A percentile compares a stretch with the other conserved stretches of the same genome.
Conservation (phyloP, 2,329 filamentous ascomycete genomes). For the Arthrobotrys sphaeroides region DNA sequence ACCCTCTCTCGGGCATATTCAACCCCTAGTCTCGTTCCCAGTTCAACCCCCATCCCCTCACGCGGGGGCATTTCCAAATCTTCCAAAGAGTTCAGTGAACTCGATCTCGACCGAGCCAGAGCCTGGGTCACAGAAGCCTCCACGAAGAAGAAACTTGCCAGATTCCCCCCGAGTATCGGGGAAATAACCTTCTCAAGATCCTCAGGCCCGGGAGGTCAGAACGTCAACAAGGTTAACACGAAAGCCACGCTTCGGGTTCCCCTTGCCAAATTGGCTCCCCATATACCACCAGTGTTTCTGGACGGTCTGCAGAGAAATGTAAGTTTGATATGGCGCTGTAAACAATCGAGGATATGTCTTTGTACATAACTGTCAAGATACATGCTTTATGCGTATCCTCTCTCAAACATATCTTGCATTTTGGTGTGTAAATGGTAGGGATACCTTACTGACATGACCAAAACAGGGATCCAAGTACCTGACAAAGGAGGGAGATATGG, state of each 20-base stretch:
- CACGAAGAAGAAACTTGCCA: conserved; percentile 1
- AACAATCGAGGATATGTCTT: not conserved
- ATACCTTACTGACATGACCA: not conserved
- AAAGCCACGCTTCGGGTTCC: conserved; percentile 41
- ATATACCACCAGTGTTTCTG: conserved; percentile 24
- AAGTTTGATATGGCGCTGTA: not conserved
- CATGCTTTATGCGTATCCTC: too few species aligned
- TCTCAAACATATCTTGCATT: too few species aligned
- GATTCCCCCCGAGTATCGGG: conserved; percentile 9
- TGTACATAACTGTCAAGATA: not conserved
- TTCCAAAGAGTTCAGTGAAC: not conserved
- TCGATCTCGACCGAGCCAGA: conserved; percentile 22
- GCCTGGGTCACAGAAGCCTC: not conserved
- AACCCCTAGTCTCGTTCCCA: not conserved
- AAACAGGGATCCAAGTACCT: conserved; percentile 15
- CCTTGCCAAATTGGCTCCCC: conserved; percentile 16
- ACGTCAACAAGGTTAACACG: conserved; percentile 41
- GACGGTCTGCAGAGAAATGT: conserved; percentile 26
- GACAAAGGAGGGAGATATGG: conserved; percentile 13
- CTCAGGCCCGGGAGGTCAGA: conserved; percentile 45
- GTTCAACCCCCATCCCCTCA: not conserved
- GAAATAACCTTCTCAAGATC: conserved; percentile 27
- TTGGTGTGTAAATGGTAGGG: too few species aligned
- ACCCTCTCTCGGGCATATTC: not conserved
- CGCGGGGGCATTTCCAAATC: too few species aligned